Evolutionary conservation across 2,329 filamentous ascomycete genomes (phyloP).

Genomic region (Cladophialophora chaetospira): DNA sequence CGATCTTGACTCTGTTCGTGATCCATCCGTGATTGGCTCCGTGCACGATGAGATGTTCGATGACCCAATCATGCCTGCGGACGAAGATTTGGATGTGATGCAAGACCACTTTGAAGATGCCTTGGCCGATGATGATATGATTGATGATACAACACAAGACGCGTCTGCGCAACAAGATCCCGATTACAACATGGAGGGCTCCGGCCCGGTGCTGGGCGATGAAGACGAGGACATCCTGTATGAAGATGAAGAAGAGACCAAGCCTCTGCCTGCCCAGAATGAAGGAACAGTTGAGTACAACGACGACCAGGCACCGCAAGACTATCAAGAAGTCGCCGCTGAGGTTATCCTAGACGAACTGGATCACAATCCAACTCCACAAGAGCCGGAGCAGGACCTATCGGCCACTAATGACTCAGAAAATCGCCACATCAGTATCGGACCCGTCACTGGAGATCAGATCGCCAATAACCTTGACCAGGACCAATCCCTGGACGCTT

Average conservation of each 20-base stretch:
- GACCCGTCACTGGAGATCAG: conserved; percentile 1
- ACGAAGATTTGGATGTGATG: conserved; percentile 29
- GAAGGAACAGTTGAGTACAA: conserved; percentile 13
- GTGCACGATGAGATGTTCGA: conserved; percentile 32
- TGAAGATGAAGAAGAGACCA: conserved; percentile 28
- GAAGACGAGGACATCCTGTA: conserved; percentile 32
- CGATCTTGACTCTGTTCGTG: conserved; percentile 31
- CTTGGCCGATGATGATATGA: conserved; percentile 43
- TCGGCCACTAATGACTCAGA: conserved; percentile 10
- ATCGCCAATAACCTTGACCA: neutral
- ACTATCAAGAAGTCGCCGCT: conserved; percentile 7
- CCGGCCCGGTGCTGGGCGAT: conserved; percentile 21
- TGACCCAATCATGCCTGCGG: conserved; percentile 35
- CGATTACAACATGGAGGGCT: conserved; percentile 27
- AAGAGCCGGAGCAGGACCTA: neutral
- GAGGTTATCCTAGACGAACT: conserved; percentile 18
- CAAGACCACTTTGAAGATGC: conserved; percentile 40
- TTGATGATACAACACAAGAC: conserved; percentile 36
- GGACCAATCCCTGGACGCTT: neutral
- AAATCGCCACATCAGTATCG: neutral
- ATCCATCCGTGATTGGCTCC: conserved; percentile 27
- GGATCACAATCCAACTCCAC: conserved; percentile 8
- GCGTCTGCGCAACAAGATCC: conserved; percentile 4
- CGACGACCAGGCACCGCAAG: neutral
- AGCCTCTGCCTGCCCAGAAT: neutral